Evolutionary conservation across 306 rosid genomes (phyloP).

Genomic region (Argentina anserina): DNA sequence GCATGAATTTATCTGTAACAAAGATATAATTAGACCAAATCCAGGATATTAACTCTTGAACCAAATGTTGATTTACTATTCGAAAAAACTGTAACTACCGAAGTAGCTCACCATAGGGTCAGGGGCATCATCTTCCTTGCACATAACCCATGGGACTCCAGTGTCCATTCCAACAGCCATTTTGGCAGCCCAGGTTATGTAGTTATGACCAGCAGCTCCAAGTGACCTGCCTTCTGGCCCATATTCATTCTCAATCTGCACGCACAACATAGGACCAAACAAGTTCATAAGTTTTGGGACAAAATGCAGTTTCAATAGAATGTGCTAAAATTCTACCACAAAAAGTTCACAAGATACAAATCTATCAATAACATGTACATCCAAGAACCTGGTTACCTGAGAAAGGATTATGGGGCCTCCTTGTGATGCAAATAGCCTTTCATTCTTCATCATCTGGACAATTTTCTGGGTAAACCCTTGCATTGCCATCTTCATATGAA

Average conservation of each 20-base stretch:
- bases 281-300: not conserved
- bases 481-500: conserved; percentile 67
- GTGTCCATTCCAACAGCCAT: conserved; percentile 88
- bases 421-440: conserved; percentile 79
- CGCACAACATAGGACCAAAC: not conserved
- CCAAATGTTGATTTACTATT: not conserved
- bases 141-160: conserved; percentile 99
- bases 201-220: conserved; percentile 77
- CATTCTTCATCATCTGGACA: conserved; percentile 85
- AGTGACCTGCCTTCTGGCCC: conserved; percentile 57
- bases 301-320: not conserved
- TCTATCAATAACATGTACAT: conserved; percentile 3
- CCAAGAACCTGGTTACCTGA: conserved; percentile 48
- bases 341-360: not conserved
- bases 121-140: conserved; percentile 98
- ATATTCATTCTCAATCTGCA: conserved; percentile 88
- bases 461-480: conserved; percentile 83
- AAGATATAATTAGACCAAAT: conserved; percentile 19
- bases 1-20: conserved; percentile 73
- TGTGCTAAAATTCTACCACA: not conserved
- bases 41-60: conserved; percentile 3
- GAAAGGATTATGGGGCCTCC: conserved; percentile 97
- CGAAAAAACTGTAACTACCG: not conserved
- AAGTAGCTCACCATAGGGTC: conserved; percentile 72
- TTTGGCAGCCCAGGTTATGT: conserved; percentile 84